Evolutionary conservation across 495 filamentous ascomycete species (phyloP), one percentile per base, ranked within the genome.

Genomic region (Podospora anserina): DNA sequence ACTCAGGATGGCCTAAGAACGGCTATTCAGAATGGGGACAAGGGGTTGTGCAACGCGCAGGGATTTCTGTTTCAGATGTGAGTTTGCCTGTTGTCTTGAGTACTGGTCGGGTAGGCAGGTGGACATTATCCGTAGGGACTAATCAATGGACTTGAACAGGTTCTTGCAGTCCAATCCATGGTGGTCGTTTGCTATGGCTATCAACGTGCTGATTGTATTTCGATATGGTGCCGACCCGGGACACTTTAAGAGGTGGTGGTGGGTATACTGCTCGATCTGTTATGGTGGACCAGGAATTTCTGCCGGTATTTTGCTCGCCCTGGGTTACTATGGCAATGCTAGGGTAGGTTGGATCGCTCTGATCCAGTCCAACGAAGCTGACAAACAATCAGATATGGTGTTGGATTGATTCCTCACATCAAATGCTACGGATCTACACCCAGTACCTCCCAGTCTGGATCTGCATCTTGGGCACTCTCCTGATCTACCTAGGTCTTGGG

Each of bases 131-230:
- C 23, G 23, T 23, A 20, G 20, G 20, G 3, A 15, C 62, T 70
- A 20, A 72, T 6, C 69, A 20, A 72, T 6, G 63, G 9, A 26
- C 64, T 3, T 49, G 39, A 49, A 7, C 65, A 87, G 85, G 75
- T 85, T 86, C 75, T 85, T 86, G 83, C 84, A 84, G 75, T 83
- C 83, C 27, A 84, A 87, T 75, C 81, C 84, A 0, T 81, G 82
- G 79, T 87, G 83, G 86, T 85, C 83, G 53, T 80, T 93, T 60
- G 89, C 89, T 68, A 95, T 96, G 91, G 91, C 92, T 0, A 82
- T 90, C 67, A 96, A 96, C 71, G 92, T 95, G 66, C 92, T 90
- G 74, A 82, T 95, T 63, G 90, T 91, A 34, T 92, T 96, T 75
- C 94, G 94, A 77, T 84, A 85, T 64, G 85, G 86, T 58, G 91